Percentiles rank a stretch among this genome's conserved stretches.
Conservation (phyloP, 805 yeast species). For the Pichia phayaonensis region DNA sequence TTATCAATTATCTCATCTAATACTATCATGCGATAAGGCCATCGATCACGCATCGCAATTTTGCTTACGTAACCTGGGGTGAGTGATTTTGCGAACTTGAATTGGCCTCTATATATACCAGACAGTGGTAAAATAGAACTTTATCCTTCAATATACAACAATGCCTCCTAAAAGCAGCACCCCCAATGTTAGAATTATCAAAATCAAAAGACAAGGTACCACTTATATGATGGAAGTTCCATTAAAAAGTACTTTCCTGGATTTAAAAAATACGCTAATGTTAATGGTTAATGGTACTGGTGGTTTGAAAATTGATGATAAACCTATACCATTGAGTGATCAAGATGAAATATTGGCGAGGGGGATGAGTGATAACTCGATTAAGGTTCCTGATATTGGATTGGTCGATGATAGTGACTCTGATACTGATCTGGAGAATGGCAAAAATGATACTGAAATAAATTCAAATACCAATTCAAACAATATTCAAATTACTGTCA, state of each 20-base stretch:
- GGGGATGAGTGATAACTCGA: slow-evolving; percentile 23
- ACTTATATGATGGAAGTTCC: slow-evolving; percentile 27
- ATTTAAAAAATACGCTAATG: slow-evolving; percentile 27
- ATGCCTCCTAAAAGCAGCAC: slow-evolving; percentile 23
- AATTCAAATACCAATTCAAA: slow-evolving; percentile 8
- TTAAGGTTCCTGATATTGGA: slow-evolving; percentile 29
- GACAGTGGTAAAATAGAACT: no score
- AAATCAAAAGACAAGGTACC: slow-evolving; percentile 30
- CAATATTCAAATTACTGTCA: slow-evolving; percentile 16
- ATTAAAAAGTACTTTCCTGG: slow-evolving; percentile 18
- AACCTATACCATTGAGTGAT: slow-evolving; percentile 24
- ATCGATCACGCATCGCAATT: neutral
- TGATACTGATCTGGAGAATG: slow-evolving; percentile 21
- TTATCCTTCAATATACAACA: neutral
- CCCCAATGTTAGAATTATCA: slow-evolving; percentile 18
- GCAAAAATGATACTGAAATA: slow-evolving; percentile 9
- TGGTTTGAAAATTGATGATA: slow-evolving; percentile 31
- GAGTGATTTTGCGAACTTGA: no score
- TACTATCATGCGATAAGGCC: neutral
- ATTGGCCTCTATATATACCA: no score
- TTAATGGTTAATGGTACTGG: slow-evolving; percentile 40
- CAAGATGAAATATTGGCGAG: slow-evolving; percentile 20
- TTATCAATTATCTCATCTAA: no score
- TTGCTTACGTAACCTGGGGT: neutral
- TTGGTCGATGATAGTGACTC: slow-evolving; percentile 1